Percentiles rank a stretch among this genome's conserved stretches.
Evolutionary conservation across 2,329 filamentous ascomycete species (phyloP).

Genomic region (Colletotrichum viniferum): DNA sequence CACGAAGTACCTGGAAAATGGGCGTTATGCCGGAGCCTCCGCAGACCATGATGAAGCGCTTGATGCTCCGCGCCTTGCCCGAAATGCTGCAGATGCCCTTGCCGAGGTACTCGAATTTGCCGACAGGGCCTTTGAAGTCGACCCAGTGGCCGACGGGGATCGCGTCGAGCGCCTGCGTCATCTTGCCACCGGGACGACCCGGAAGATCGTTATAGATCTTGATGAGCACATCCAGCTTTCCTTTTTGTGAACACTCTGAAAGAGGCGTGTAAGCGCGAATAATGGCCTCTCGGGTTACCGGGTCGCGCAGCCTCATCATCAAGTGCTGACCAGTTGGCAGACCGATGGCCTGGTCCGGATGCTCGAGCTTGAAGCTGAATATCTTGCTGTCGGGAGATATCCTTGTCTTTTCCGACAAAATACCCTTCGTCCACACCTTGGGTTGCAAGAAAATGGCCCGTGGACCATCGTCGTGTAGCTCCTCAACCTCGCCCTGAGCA

Average conservation of each 20-base stretch:
- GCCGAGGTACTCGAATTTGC: constrained; percentile 82
- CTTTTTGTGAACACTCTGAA: constrained; percentile 64
- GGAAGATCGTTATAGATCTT: constrained; percentile 77
- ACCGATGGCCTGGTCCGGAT: constrained; percentile 71
- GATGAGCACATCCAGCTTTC: constrained; percentile 75
- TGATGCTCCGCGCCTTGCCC: constrained; percentile 59
- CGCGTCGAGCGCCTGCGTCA: constrained; percentile 80
- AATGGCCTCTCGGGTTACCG: constrained; percentile 71
- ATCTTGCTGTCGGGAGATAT: constrained; percentile 81
- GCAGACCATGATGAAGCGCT: constrained; percentile 83
- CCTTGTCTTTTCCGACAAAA: constrained; percentile 68
- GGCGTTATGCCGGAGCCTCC: constrained; percentile 92
- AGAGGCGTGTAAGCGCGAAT: constrained; percentile 89
- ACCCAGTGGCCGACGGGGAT: constrained; percentile 75
- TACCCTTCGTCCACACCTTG: constrained; percentile 74
- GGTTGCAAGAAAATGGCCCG: constrained; percentile 72
- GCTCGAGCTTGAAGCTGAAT: constrained; percentile 81
- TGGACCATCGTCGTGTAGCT: constrained; percentile 37
- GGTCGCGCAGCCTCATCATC: constrained; percentile 80
- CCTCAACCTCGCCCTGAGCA: constrained; percentile 50
- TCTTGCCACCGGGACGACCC: constrained; percentile 69
- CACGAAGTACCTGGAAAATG: constrained; percentile 81
- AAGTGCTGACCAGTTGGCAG: constrained; percentile 86
- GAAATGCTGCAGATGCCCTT: constrained; percentile 67
- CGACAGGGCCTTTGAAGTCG: constrained; percentile 88